These are phyloP conservation scores for Rhizopogon vulgaris DNA, from an alignment of 768 basidiomycete genomes.

Conservation along the genomic window DNA sequence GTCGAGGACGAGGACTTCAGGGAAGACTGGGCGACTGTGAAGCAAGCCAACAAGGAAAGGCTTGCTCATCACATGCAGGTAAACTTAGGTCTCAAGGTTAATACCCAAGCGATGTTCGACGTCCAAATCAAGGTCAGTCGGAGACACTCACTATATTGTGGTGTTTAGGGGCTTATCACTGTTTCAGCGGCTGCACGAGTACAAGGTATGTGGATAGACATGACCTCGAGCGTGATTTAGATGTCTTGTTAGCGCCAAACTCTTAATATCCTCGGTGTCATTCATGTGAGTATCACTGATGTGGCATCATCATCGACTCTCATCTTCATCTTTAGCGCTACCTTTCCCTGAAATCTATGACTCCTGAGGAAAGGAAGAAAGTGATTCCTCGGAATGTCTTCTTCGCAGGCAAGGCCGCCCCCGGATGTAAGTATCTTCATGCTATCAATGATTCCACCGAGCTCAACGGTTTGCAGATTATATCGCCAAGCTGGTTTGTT, in stretches of 20 bases:
- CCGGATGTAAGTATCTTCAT: slow-evolving; percentile 56
- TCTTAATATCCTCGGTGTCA: slow-evolving; percentile 86
- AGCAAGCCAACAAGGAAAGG: slow-evolving; percentile 87
- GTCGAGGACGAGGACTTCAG: slow-evolving; percentile 73
- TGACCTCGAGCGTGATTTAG: not conserved
- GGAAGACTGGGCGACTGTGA: slow-evolving; percentile 76
- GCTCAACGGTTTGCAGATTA: slow-evolving; percentile 46
- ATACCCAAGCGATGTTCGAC: slow-evolving; percentile 80
- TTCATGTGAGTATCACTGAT: slow-evolving; percentile 51
- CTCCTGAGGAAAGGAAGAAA: slow-evolving; percentile 73
- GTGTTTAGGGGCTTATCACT: slow-evolving; percentile 1
- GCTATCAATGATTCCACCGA: slow-evolving; percentile 5
- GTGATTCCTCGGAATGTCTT: slow-evolving; percentile 85
- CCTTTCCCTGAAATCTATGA: slow-evolving; percentile 72
- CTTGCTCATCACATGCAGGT: slow-evolving; percentile 71
- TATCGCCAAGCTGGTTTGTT: slow-evolving; percentile 77
- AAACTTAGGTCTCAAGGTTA: slow-evolving; percentile 64
- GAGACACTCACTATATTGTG: not conserved
- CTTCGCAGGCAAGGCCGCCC: slow-evolving; percentile 97
- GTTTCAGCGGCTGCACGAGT: slow-evolving; percentile 81
- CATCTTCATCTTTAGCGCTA: slow-evolving; percentile 53
- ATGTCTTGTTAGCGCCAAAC: slow-evolving; percentile 66
- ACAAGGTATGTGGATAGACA: slow-evolving; percentile 49
- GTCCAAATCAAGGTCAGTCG: slow-evolving; percentile 75
- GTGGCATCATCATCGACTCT: not conserved